Percentiles rank a stretch among this genome's conserved stretches.
Conservation (phyloP, 495 filamentous ascomycete species). For the Cladorrhinum samala region DNA sequence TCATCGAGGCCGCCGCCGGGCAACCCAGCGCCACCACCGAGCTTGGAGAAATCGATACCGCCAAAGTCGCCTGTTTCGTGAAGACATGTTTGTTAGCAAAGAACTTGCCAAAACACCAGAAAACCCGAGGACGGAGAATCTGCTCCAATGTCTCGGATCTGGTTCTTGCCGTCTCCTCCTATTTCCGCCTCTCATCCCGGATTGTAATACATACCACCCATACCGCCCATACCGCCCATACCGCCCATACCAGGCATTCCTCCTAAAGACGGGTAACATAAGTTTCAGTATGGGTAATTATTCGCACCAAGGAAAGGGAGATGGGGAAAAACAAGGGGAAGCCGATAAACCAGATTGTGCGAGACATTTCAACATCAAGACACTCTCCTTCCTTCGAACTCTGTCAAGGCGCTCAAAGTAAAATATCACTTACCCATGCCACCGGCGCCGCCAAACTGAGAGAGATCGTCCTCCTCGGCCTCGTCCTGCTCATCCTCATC, state of each 20-base stretch:
- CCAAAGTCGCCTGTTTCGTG: constrained; percentile 53
- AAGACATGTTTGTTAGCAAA: constrained; percentile 7
- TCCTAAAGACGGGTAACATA: constrained; percentile 17
- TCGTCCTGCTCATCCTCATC: constrained; percentile 99
- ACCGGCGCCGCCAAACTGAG: constrained; percentile 50
- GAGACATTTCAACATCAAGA: neutral
- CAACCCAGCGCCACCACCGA: constrained; percentile 57
- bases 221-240: constrained; percentile 46
- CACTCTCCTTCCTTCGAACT: neutral
- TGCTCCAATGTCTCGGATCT: constrained; percentile 7
- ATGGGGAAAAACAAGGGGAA: neutral
- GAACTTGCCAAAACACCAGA: neutral
- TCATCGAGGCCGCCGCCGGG: constrained; percentile 38
- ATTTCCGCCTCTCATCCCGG: neutral
- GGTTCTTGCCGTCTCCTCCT: neutral
- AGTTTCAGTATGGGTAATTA: constrained; percentile 3
- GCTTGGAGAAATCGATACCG: constrained; percentile 87
- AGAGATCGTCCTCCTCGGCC: constrained; percentile 75
- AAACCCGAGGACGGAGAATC: neutral
- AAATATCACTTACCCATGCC: constrained; percentile 42
- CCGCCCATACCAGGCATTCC: constrained; percentile 44
- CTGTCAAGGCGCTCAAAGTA: constrained; percentile 2
- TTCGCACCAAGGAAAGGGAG: neutral
- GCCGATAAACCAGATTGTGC: neutral
- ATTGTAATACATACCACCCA: constrained; percentile 40